A percentile compares a stretch with the other conserved stretches of the same genome.
Evolutionary conservation across 2,329 filamentous ascomycete species (phyloP).

Genomic region (Fusarium fracticaudum): DNA sequence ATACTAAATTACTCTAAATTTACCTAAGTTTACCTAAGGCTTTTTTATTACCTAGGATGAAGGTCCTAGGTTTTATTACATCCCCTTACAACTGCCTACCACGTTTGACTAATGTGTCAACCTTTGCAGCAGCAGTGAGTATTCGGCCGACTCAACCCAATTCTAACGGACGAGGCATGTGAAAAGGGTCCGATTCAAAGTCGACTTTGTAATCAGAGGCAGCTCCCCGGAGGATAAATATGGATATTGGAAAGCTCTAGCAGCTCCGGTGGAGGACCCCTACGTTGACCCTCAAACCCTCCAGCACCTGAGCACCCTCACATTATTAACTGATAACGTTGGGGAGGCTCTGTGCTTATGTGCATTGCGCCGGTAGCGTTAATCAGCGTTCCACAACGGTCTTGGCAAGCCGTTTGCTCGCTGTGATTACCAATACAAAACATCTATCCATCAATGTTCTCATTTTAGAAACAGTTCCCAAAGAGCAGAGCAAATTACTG

Average conservation of each 20-base stretch:
- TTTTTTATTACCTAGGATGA: too few species aligned
- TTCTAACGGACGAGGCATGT: not conserved
- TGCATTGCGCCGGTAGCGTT: not conserved
- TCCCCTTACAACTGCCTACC: too few species aligned
- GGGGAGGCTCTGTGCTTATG: slow-evolving; percentile 12
- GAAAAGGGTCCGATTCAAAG: not conserved
- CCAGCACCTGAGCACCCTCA: not conserved
- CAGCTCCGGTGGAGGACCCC: not conserved
- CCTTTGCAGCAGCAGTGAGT: not conserved
- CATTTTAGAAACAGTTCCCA: not conserved
- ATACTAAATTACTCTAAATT: too few species aligned
- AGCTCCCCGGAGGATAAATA: not conserved
- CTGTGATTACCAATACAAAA: slow-evolving; percentile 20
- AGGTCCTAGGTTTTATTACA: too few species aligned
- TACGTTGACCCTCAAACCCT: too few species aligned
- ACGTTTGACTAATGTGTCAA: not conserved
- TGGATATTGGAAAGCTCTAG: not conserved
- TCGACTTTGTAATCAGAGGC: not conserved
- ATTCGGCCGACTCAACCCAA: not conserved
- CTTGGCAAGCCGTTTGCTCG: not conserved
- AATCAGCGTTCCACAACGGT: not conserved
- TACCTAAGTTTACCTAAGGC: too few species aligned
- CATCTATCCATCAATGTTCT: not conserved
- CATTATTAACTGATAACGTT: slow-evolving; percentile 21
- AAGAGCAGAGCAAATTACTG: not conserved